Evolutionary conservation across 306 rosid genomes (phyloP), one percentile per base, ranked within the genome.

Genomic region (Prinsepia uniflora): DNA sequence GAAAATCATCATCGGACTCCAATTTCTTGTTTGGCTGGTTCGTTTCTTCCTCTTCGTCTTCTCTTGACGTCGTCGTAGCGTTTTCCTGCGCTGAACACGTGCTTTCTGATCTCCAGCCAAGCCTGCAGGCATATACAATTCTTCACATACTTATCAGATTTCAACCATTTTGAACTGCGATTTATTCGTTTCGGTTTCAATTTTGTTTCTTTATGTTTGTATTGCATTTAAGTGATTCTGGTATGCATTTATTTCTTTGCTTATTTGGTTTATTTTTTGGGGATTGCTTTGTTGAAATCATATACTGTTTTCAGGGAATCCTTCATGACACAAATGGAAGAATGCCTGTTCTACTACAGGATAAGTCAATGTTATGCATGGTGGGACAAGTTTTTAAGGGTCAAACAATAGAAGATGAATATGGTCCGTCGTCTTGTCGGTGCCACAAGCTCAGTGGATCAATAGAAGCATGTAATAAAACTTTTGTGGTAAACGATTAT

Each of bases 21-120:
- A 71, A 72, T 80, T 64, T 87, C 64, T 76, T 93, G 83, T 75
- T 94, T 18, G 99, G 97, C 43, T 94, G 99, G 97, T 91, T 91
- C 67, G 69, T 89, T n/a, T 59, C 89, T 30, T 70, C 82, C 45
- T 84, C 96, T 68, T 65, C 88, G 9, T 76, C 85, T 50, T 89
- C 91, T 40, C 81, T 94, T 30, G 99, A 91, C 76, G 79, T 87
- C 50, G 83, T 89, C 53, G 96, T 91, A 40, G 95, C 92, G 68
- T 89, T 87, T 63, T 65, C 87, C 30, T 84, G 84, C 83, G 57
- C 75, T 42, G 83, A 84, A 60, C 76, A 46, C 46, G 79, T 79
- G 61, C 68, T 84, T 47, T 84, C 88, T 57, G 76, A 63, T 76
- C 80, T 80, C 45, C 69, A 43, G 48, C 66, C 77, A 45, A 72